Evolutionary conservation across 768 basidiomycete species (phyloP).

Genomic region (Hypsizygus marmoreus): DNA sequence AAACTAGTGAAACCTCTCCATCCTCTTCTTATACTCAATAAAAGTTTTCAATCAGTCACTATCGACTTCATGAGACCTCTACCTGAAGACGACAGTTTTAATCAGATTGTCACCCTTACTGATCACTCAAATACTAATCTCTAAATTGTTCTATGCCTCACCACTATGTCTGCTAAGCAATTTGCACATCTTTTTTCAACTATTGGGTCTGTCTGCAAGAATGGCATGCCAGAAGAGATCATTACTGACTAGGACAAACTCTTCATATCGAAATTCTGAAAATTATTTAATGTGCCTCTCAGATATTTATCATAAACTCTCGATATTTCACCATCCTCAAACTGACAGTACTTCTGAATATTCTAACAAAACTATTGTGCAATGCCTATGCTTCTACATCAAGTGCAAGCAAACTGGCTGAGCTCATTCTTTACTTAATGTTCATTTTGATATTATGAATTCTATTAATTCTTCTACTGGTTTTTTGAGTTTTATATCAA

Average conservation of each 20-base stretch:
- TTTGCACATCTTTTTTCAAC: too few species aligned
- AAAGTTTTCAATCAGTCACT: too few species aligned
- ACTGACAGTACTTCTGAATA: background rate
- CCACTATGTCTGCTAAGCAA: too few species aligned
- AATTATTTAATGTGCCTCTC: slow-evolving; percentile 23
- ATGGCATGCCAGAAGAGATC: too few species aligned
- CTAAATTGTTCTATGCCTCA: too few species aligned
- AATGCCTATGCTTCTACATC: slow-evolving; percentile 23
- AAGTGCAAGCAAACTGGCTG: slow-evolving; percentile 27
- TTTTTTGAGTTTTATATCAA: slow-evolving; percentile 25
- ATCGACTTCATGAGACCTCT: too few species aligned
- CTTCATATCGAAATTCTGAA: slow-evolving; percentile 25
- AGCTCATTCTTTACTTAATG: slow-evolving; percentile 19
- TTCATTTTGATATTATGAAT: slow-evolving; percentile 30
- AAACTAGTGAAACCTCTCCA: too few species aligned
- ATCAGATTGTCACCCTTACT: too few species aligned
- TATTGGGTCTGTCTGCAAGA: too few species aligned
- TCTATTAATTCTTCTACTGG: slow-evolving; percentile 24
- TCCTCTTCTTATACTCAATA: too few species aligned
- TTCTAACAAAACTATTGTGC: slow-evolving; percentile 3
- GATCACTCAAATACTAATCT: too few species aligned
- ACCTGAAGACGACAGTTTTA: too few species aligned
- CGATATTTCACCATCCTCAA: background rate
- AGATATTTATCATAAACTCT: background rate
- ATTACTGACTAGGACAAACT: slow-evolving; percentile 29